These are phyloP conservation scores for Vigna angularis DNA, from an alignment of 306 rosid genomes.

Conservation along the genomic window DNA sequence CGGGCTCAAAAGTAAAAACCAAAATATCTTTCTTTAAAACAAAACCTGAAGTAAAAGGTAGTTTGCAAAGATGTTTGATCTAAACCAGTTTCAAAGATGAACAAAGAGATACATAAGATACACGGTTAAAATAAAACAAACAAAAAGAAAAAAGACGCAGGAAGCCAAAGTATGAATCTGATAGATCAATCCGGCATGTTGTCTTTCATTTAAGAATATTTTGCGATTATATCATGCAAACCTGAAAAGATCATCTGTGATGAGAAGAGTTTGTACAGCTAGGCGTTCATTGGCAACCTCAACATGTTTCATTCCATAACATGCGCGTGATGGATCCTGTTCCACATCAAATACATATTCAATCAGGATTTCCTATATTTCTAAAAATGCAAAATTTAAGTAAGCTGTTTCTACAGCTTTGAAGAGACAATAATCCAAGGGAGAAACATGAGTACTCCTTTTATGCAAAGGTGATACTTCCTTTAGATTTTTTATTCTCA, in stretches of 20 bases:
- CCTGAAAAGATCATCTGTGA: conserved; percentile 95
- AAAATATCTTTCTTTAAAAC: conserved; percentile 11
- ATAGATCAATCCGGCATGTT: conserved; percentile 13
- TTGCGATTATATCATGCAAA: conserved; percentile 39
- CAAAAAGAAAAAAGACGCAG: conserved; percentile 15
- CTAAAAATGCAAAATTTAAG: conserved; percentile 30
- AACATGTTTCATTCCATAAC: conserved; percentile 94
- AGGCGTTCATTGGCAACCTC: conserved; percentile 96
- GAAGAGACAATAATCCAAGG: conserved; percentile 4
- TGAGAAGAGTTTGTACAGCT: conserved; percentile 88
- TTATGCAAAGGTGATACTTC: neutral
- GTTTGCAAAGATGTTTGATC: conserved; percentile 13
- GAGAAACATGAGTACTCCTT: neutral
- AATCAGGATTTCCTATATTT: conserved; percentile 41
- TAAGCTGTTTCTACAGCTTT: conserved; percentile 13
- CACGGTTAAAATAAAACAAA: conserved; percentile 23
- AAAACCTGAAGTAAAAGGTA: conserved; percentile 1
- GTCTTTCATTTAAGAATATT: conserved; percentile 11
- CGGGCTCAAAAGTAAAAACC: neutral
- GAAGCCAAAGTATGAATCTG: conserved; percentile 25
- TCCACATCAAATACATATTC: conserved; percentile 19
- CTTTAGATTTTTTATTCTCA: neutral
- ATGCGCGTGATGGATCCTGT: conserved; percentile 90
- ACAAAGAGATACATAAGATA: neutral
- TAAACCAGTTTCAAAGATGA: conserved; percentile 24